phyloP scores from a whole-genome alignment of 148 eudicot species.

The Silene conica region DNA sequence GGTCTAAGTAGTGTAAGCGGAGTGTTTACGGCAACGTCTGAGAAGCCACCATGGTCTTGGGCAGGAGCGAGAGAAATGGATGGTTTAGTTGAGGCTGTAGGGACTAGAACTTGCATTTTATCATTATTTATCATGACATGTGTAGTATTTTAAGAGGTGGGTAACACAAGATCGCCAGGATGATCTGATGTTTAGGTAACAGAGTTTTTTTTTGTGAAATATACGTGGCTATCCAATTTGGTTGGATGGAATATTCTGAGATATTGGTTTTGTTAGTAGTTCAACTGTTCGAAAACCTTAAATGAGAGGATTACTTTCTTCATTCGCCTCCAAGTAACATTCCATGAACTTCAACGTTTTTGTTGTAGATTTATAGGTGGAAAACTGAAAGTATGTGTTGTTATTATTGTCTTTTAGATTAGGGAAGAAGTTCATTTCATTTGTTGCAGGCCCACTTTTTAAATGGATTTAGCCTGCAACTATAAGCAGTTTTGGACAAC shows the following conservation, averaged over 20 bases:
- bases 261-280: not conserved
- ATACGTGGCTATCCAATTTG: not conserved
- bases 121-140: too few species aligned
- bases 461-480: too few species aligned
- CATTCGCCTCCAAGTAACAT: not conserved
- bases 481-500: too few species aligned
- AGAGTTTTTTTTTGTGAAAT: not conserved
- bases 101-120: too few species aligned
- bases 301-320: not conserved
- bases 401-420: not conserved
- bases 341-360: not conserved
- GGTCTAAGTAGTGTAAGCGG: too few species aligned
- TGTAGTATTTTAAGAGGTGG: too few species aligned
- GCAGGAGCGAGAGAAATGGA: too few species aligned
- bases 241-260: not conserved
- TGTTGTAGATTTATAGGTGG: not conserved
- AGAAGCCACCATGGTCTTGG: too few species aligned
- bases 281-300: not conserved
- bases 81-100: too few species aligned
- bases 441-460: not conserved
- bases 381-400: not conserved
- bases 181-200: too few species aligned
- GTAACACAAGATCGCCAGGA: too few species aligned
- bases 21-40: too few species aligned
- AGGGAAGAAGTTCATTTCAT: not conserved